Evolutionary conservation across 2,329 filamentous ascomycete genomes (phyloP).

Genomic region (Elsinoe perseae): DNA sequence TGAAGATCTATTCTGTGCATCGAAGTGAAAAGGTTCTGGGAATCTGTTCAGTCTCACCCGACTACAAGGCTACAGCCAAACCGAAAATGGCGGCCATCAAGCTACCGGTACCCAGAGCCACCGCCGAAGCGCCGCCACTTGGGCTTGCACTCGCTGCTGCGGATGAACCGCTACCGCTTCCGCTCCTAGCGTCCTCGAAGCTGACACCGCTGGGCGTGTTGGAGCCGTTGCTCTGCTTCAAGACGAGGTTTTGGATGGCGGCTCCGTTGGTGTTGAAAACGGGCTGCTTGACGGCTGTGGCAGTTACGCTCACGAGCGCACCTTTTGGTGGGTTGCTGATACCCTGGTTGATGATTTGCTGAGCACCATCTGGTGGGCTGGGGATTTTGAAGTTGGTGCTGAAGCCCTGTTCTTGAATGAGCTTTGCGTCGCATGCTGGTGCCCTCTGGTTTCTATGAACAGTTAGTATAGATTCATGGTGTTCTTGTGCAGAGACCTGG

Average conservation of each 20-base stretch:
- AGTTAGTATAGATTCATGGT: too few species aligned
- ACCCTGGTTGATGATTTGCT: conserved; percentile 68
- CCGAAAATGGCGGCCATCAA: conserved; percentile 16
- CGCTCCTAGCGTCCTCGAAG: conserved; percentile 1
- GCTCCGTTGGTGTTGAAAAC: conserved; percentile 51
- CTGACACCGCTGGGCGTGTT: conserved; percentile 46
- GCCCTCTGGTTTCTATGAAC: conserved; percentile 46
- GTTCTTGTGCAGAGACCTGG: too few species aligned
- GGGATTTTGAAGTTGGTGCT: conserved; percentile 73
- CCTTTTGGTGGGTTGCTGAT: conserved; percentile 54
- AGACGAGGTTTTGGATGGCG: conserved; percentile 55
- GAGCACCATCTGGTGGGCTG: conserved; percentile 56
- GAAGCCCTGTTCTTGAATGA: conserved; percentile 65
- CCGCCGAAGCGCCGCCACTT: conserved; percentile 10
- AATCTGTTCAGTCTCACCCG: background rate
- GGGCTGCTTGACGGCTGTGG: conserved; percentile 48
- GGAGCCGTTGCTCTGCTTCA: conserved; percentile 47
- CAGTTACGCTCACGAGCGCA: conserved; percentile 50
- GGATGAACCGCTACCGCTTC: conserved; percentile 6
- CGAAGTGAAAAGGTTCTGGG: background rate
- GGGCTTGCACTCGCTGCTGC: conserved; percentile 4
- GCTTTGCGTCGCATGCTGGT: conserved; percentile 55
- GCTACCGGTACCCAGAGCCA: conserved; percentile 9
- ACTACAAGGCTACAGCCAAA: conserved; percentile 14
- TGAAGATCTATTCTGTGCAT: background rate